Evolutionary conservation across 495 filamentous ascomycete genomes (phyloP), one percentile per base, ranked within the genome.

Genomic region (Penicillium nucicola): DNA sequence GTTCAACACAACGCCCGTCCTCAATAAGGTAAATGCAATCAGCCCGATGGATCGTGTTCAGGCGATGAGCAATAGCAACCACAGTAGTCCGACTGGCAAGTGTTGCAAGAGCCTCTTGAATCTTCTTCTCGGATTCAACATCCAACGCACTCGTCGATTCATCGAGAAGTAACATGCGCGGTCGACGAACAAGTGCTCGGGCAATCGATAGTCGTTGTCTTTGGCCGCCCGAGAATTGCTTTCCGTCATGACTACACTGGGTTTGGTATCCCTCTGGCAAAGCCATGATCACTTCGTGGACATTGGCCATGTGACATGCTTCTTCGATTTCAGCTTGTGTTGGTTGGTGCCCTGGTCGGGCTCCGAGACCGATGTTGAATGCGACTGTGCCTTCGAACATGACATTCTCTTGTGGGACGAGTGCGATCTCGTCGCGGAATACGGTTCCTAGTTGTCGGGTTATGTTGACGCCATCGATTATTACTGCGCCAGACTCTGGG

Each of bases 141-240:
- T 92, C 88, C 28, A 91, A 70, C 18, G 81, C 81, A 20, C 76
- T 81, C 3, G 88, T 92, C 4, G 87, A 84, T 68, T 93, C 89
- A 56, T 93, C 89, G 7, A 93, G 70, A 28, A 93, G 60, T 56
- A 91, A 62, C 42, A 91, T 68, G 10, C 74, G 67, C 4, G 89
- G 87, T 19, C 83, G 75, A 11, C 87, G 77, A 6, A 92, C 78
- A 40, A 90, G 66, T 1, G 87, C 87, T 22, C 89, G 66, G 4
- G 89, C 88, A 46, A 93, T 86, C 5, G 84, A 79, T n/a, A 92
- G 66, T 3, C 87, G 76, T 65, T 92, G 89, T 58, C 81, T 82
- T 67, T 93, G 89, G 0, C 87, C 88, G 9, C 87, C 88, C 0
- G 81, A 85, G 40, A 93, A 75, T 30, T 73, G 20, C 5, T 82